These are phyloP conservation scores for Serendipita sp. DNA, from an alignment of 1,284 basidiomycete species.

Conservation along the genomic window DNA sequence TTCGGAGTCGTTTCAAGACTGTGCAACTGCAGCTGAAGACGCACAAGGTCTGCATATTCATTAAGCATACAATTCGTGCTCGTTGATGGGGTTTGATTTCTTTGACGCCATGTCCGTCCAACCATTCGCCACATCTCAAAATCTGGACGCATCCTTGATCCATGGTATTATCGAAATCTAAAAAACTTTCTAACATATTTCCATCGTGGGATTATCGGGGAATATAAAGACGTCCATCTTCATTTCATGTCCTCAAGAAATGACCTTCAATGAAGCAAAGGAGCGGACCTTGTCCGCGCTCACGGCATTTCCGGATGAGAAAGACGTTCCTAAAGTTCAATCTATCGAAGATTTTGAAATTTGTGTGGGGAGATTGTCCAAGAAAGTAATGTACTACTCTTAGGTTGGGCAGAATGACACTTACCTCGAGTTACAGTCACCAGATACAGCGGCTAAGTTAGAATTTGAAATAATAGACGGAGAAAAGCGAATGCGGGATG, in stretches of 20 bases:
- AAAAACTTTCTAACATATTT: too few species aligned
- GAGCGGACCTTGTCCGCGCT: conserved; percentile 48
- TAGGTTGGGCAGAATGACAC: neutral
- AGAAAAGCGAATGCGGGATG: conserved; percentile 16
- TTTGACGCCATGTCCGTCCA: neutral
- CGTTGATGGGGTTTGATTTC: neutral
- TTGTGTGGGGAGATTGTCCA: conserved; percentile 34
- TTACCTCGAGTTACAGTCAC: conserved; percentile 14
- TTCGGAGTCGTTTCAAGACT: conserved; percentile 33
- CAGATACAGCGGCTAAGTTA: conserved; percentile 29
- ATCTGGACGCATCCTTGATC: neutral
- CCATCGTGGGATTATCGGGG: too few species aligned
- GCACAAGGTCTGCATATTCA: conserved; percentile 33
- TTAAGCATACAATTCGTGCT: neutral
- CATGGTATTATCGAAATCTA: too few species aligned
- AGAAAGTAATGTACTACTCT: conserved; percentile 23
- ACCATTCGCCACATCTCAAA: neutral
- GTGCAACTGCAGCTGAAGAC: conserved; percentile 55
- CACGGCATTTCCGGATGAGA: conserved; percentile 14
- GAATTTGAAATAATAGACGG: conserved; percentile 34
- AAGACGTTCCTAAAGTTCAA: conserved; percentile 32
- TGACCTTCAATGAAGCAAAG: conserved; percentile 44
- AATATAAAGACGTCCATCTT: conserved; percentile 30
- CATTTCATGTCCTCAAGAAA: conserved; percentile 37
- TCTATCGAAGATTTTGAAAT: conserved; percentile 48